A percentile compares a stretch with the other conserved stretches of the same genome.
phyloP scores from a whole-genome alignment of 2,329 filamentous ascomycete genomes.

The Pseudodiploospora longispora region DNA sequence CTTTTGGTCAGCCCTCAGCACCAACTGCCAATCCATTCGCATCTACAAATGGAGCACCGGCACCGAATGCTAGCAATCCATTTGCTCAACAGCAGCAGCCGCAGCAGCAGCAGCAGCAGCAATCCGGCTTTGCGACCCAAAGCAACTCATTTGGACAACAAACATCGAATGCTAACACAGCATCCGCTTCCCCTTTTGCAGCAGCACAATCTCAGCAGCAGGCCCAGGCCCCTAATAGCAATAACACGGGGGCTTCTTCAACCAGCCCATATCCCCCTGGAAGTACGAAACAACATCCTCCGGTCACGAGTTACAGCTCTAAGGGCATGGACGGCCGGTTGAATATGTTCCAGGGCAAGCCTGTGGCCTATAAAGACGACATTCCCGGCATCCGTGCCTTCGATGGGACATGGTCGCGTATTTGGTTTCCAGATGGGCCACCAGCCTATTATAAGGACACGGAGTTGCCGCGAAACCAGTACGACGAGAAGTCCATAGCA shows the following conservation, averaged over 20 bases:
- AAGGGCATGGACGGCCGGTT: constrained; percentile 38
- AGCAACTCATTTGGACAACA: constrained; percentile 18
- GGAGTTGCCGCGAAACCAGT: constrained; percentile 47
- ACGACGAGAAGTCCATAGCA: constrained; percentile 51
- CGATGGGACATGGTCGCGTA: constrained; percentile 51
- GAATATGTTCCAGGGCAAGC: constrained; percentile 53
- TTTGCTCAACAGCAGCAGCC: constrained; percentile 19
- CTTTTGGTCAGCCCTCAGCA: constrained; percentile 20
- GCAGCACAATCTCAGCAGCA: constrained; percentile 9
- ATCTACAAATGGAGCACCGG: constrained; percentile 10
- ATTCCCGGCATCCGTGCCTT: constrained; percentile 41
- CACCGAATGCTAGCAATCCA: constrained; percentile 15
- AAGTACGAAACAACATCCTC: constrained; percentile 37
- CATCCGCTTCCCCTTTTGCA: constrained; percentile 18
- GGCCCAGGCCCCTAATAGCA: constrained; percentile 4
- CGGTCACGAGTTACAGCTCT: constrained; percentile 34
- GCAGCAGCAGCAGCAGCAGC: constrained; percentile 15
- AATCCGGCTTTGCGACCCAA: constrained; percentile 6
- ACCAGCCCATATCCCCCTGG: constrained; percentile 35
- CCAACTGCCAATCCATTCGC: constrained; percentile 21
- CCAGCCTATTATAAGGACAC: constrained; percentile 57
- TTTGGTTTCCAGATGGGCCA: constrained; percentile 67
- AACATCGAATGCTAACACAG: constrained; percentile 10
- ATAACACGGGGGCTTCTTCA: constrained; percentile 4
- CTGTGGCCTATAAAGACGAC: constrained; percentile 47